Conservation (phyloP, 352 stramenopile genomes). For the Blastocystis sp. region DNA sequence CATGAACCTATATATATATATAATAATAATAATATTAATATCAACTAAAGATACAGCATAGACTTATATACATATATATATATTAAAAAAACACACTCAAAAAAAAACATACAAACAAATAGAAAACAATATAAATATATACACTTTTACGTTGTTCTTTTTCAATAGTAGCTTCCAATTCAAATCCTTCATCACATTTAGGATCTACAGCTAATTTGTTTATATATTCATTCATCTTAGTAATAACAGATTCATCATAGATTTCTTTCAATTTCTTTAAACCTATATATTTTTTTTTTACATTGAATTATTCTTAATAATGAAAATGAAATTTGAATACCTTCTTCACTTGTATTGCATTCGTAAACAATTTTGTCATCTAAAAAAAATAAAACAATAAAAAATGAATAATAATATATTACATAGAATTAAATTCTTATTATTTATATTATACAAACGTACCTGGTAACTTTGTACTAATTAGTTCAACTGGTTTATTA, state of each 20-base stretch:
- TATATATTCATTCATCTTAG: no score
- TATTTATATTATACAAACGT: no score
- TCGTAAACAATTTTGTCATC: constrained; percentile 1
- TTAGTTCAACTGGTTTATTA: constrained; percentile 9
- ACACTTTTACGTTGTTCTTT: background rate
- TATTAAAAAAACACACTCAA: background rate
- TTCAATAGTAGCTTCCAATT: constrained; percentile 1
- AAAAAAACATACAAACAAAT: no score
- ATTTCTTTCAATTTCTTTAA: no score
- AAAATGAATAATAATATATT: background rate
- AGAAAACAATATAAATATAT: background rate
- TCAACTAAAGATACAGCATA: background rate
- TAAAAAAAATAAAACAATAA: background rate
- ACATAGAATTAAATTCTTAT: no score
- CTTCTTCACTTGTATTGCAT: constrained; percentile 24
- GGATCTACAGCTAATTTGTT: no score
- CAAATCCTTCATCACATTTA: no score
- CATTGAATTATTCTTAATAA: no score
- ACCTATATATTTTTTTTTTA: no score
- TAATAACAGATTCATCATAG: no score
- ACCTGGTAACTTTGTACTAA: background rate
- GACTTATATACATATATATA: background rate
- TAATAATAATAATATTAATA: constrained; percentile 1
- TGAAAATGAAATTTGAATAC: background rate
- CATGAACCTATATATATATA: constrained; percentile 4